Base-by-base conservation (phyloP, 2,329 filamentous ascomycete species). In the Microcyclospora pomicola region DNA sequence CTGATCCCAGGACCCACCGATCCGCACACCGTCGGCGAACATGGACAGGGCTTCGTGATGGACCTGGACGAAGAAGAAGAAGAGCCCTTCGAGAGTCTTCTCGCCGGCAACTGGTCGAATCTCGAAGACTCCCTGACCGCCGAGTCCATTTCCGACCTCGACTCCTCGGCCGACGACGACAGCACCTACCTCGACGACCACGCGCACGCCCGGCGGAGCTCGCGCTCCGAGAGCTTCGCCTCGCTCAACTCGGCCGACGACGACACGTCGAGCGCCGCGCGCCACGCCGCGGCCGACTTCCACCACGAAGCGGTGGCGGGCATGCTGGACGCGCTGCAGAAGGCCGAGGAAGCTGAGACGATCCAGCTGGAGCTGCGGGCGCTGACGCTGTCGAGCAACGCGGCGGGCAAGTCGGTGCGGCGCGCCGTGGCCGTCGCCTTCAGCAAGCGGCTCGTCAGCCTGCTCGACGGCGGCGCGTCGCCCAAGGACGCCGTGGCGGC, bases 361-460 rank as follows among this genome's bases (percentile, higher is more conserved):
- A 87, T 94, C 52, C 85, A 88, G 57, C 73, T 96, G 27, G 91
- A 98, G 58, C 82, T 98, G 45, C 93, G 87, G 67, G 83, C 85
- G 34, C 69, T 96, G n/a, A 80, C 88, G 9, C 83, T 98, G 59
- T 81, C 80, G 38, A 84, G 82, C 52, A 85, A 96, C 53, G 91
- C 91, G 2, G 87, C 85, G 1, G 88, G 94, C 53, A 73, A 80
- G 47, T 82, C 91, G 59, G 83, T 96, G 53, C 82, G 88, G 33
- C 79, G 80, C 27, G 86, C 91, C 12, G 79, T 96, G 15, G 84
- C 84, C 2, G 75, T 80, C 2, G 82, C 87, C 1, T 88, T 96
- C 56, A 81, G 84, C 51, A 84, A 82, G 52, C 80, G 82, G 40
- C 80, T 87, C 33, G 72, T 77, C 5, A 80, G 86, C 56, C 71